These are phyloP conservation scores for Cryptococcus maquisensis DNA, from an alignment of 1,284 basidiomycete species.

Conservation along the genomic window DNA sequence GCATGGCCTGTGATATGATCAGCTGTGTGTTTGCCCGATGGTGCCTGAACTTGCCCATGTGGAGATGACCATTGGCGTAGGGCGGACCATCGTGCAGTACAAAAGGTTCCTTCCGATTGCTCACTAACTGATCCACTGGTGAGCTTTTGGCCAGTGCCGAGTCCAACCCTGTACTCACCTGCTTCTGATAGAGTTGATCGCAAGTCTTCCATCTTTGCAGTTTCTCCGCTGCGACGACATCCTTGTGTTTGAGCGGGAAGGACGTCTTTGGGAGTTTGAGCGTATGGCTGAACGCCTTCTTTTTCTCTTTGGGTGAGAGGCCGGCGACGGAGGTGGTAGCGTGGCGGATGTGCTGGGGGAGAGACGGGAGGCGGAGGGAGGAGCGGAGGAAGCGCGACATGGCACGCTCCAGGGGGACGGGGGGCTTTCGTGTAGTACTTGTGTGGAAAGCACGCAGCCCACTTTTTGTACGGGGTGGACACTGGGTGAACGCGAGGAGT, in stretches of 20 bases:
- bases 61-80: constrained; percentile 93
- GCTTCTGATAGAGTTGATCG: constrained; percentile 76
- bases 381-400: neutral
- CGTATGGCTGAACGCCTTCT: constrained; percentile 59
- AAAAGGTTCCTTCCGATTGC: constrained; percentile 64
- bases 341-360: neutral
- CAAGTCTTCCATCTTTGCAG: constrained; percentile 63
- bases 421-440: no score
- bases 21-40: neutral
- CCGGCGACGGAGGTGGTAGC: neutral
- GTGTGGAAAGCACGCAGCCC: no score
- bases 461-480: no score
- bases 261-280: constrained; percentile 77
- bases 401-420: neutral
- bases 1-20: constrained; percentile 68
- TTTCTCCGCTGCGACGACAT: constrained; percentile 59
- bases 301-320: constrained; percentile 13
- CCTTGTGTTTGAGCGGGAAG: constrained; percentile 73
- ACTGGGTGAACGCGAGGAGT: no score
- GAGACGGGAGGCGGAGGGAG: neutral
- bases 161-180: constrained; percentile 57
- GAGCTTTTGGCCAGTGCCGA: neutral
- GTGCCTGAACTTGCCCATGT: constrained; percentile 68
- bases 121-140: constrained; percentile 55
- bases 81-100: constrained; percentile 95